Evolutionary conservation across 148 eudicot species (phyloP).

Genomic region (Pharnaceum exiguum): DNA sequence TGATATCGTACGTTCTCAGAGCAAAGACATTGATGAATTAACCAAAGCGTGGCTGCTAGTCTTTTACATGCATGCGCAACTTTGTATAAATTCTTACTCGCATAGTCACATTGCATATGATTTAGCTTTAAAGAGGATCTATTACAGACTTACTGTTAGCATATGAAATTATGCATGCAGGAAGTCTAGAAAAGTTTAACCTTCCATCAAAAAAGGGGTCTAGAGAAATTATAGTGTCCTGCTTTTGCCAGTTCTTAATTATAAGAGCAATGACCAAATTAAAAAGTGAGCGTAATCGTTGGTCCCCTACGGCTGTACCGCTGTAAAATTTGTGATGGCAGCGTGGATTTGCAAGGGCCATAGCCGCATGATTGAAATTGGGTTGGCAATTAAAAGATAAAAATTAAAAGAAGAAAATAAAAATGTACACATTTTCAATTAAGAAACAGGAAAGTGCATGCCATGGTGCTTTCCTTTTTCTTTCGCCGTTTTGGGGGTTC

Average conservation of each 20-base stretch:
- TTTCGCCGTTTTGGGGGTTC: too few relatives aligned
- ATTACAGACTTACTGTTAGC: constrained; percentile 1
- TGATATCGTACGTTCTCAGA: too few relatives aligned
- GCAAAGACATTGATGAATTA: not conserved
- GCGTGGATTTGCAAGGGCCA: not conserved
- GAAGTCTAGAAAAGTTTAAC: not conserved
- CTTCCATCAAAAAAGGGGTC: not conserved
- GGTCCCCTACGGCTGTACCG: not conserved
- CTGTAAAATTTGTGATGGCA: not conserved
- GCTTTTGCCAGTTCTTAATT: too few relatives aligned
- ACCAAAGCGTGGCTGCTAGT: constrained; percentile 2
- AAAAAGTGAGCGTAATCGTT: too few relatives aligned
- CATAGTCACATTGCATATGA: constrained; percentile 16
- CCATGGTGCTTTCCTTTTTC: too few relatives aligned
- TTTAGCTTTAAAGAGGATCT: constrained; percentile 8
- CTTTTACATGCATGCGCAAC: constrained; percentile 2
- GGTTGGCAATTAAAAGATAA: constrained; percentile 8
- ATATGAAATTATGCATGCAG: not conserved
- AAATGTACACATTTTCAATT: too few relatives aligned
- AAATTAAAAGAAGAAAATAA: not conserved
- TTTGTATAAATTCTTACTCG: not conserved
- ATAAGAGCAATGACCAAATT: too few relatives aligned
- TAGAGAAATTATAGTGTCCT: too few relatives aligned
- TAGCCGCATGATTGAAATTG: not conserved
- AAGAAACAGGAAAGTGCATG: not conserved